Conservation (phyloP, 1,284 basidiomycete species). For the Schizophyllum amplum region DNA sequence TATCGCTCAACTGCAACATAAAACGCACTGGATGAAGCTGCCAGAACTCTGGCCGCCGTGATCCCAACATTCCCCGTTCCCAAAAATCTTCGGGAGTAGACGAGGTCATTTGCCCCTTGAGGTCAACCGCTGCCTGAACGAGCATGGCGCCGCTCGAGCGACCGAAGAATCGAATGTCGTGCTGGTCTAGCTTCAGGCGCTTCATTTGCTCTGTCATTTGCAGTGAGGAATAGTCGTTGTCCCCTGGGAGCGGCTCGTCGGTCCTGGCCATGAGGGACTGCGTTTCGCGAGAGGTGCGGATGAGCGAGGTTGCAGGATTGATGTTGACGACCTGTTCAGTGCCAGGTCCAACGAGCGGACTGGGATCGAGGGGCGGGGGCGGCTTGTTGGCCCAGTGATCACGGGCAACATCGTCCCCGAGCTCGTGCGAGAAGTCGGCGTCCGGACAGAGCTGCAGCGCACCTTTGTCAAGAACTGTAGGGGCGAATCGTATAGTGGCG, state of each 20-base stretch:
- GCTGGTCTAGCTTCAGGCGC: conserved; percentile 24
- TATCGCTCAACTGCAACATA: background rate
- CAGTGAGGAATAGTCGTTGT: conserved; percentile 29
- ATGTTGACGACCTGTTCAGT: conserved; percentile 22
- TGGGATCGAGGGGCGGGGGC: background rate
- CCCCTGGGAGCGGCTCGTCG: conserved; percentile 12
- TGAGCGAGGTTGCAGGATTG: conserved; percentile 18
- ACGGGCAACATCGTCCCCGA: background rate
- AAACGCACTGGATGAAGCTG: conserved; percentile 30
- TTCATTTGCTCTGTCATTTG: conserved; percentile 30
- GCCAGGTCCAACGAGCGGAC: conserved; percentile 10
- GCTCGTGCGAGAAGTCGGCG: conserved; percentile 17
- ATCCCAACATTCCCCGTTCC: conserved; percentile 15
- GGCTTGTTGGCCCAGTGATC: background rate
- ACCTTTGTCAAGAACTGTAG: conserved; percentile 1
- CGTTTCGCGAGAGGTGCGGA: background rate
- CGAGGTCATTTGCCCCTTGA: conserved; percentile 1
- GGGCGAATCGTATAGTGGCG: conserved; percentile 12
- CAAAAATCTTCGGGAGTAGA: background rate
- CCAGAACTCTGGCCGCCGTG: conserved; percentile 31
- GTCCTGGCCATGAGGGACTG: background rate
- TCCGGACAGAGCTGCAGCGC: conserved; percentile 30
- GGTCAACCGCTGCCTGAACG: conserved; percentile 46
- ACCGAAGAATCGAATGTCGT: conserved; percentile 53
- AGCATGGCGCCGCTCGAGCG: conserved; percentile 65